These are phyloP conservation scores for Omphalea diandra DNA, from an alignment of 441 rosid genomes.

Conservation along the genomic window DNA sequence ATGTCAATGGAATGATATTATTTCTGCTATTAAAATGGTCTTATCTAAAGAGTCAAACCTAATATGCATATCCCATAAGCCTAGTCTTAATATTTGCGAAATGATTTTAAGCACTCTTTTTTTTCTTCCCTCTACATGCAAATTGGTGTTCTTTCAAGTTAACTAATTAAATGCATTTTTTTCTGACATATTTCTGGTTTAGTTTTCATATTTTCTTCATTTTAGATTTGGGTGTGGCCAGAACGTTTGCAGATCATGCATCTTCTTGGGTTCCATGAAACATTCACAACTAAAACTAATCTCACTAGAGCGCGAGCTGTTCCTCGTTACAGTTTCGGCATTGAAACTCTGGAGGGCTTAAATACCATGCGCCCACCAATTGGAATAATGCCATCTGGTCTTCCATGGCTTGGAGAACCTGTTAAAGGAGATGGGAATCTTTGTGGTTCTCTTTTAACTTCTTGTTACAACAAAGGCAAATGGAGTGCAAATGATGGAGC, in stretches of 20 bases:
- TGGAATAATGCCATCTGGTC: constrained; percentile 91
- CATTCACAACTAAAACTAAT: constrained; percentile 68
- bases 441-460: constrained; percentile 38
- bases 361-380: constrained; percentile 64
- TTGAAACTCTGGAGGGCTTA: constrained; percentile 58
- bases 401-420: constrained; percentile 59
- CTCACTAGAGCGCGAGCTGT: constrained; percentile 73
- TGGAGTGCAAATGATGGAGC: constrained; percentile 16
- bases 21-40: not conserved
- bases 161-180: no score
- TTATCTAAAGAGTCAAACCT: not conserved
- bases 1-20: not conserved
- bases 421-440: constrained; percentile 38
- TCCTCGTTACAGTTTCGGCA: constrained; percentile 76
- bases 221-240: constrained; percentile 93
- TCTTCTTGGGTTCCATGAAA: constrained; percentile 61
- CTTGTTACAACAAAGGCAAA: constrained; percentile 30
- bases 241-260: constrained; percentile 85
- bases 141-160: no score
- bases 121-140: no score
- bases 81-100: no score
- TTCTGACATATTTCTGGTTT: not conserved
- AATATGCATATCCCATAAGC: no score
- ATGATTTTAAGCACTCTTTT: no score
- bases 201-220: constrained; percentile 12